phyloP scores from a whole-genome alignment of 106 monocot species.

The Dendrobium huoshanense region DNA sequence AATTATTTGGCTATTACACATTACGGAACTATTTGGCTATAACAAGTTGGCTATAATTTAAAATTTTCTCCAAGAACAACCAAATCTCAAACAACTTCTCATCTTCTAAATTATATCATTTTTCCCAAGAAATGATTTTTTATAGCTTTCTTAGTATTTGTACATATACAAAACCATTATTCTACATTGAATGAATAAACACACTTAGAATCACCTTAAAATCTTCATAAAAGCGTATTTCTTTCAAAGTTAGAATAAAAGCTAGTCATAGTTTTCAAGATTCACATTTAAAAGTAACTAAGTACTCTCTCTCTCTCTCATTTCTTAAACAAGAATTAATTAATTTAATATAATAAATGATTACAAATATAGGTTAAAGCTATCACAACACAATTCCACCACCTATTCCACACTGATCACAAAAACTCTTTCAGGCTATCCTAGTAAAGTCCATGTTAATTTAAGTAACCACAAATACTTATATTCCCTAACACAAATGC shows the following conservation, averaged over 20 bases:
- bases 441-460: background rate
- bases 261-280: background rate
- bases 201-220: background rate
- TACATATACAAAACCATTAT: background rate
- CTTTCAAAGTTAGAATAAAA: background rate
- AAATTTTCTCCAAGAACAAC: background rate
- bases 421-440: background rate
- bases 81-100: background rate
- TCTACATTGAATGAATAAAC: background rate
- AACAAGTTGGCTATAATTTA: background rate
- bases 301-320: background rate
- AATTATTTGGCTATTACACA: background rate
- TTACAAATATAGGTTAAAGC: background rate
- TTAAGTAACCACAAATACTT: background rate
- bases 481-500: background rate
- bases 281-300: background rate
- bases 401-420: background rate
- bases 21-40: background rate
- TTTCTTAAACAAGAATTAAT: background rate
- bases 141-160: background rate
- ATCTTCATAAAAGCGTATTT: background rate
- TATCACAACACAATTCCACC: background rate
- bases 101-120: background rate
- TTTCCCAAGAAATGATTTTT: background rate
- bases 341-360: background rate